Conservation (phyloP, 768 basidiomycete species). For the Trametes cubensis region DNA sequence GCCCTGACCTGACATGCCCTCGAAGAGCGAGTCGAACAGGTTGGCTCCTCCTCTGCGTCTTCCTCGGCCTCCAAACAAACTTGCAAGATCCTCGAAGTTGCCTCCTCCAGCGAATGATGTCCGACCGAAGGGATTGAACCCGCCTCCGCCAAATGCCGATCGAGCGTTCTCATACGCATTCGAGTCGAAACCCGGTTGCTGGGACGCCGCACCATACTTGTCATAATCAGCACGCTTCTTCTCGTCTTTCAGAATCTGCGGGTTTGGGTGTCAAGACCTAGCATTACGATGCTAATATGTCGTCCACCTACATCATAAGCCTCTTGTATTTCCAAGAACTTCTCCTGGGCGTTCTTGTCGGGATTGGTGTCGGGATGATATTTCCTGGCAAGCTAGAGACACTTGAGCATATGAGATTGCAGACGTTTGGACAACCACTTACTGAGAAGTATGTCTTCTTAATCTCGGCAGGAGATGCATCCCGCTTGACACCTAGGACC, state of each 20-base stretch:
- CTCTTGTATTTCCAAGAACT: slow-evolving; percentile 94
- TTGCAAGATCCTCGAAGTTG: slow-evolving; percentile 72
- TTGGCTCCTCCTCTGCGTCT: slow-evolving; percentile 49
- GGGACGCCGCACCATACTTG: slow-evolving; percentile 89
- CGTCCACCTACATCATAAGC: slow-evolving; percentile 84
- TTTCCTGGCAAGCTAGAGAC: slow-evolving; percentile 86
- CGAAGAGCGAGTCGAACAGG: slow-evolving; percentile 84
- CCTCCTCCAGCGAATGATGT: slow-evolving; percentile 39
- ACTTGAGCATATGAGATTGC: slow-evolving; percentile 19
- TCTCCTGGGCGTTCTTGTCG: slow-evolving; percentile 85
- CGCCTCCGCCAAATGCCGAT: slow-evolving; percentile 51
- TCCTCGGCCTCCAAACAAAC: slow-evolving; percentile 53
- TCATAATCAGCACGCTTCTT: slow-evolving; percentile 91
- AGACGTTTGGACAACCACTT: slow-evolving; percentile 36
- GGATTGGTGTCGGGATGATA: slow-evolving; percentile 98
- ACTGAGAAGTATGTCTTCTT: slow-evolving; percentile 98
- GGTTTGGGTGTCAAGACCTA: background rate
- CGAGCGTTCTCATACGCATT: slow-evolving; percentile 64
- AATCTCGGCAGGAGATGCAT: slow-evolving; percentile 84
- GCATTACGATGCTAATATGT: background rate
- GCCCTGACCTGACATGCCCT: slow-evolving; percentile 42
- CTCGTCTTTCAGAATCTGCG: slow-evolving; percentile 88
- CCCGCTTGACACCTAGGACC: slow-evolving; percentile 84
- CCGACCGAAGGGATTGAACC: slow-evolving; percentile 33
- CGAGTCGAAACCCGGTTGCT: slow-evolving; percentile 93